Base-by-base conservation (phyloP, 1,284 basidiomycete species). In the Fomitopsis betulina region DNA sequence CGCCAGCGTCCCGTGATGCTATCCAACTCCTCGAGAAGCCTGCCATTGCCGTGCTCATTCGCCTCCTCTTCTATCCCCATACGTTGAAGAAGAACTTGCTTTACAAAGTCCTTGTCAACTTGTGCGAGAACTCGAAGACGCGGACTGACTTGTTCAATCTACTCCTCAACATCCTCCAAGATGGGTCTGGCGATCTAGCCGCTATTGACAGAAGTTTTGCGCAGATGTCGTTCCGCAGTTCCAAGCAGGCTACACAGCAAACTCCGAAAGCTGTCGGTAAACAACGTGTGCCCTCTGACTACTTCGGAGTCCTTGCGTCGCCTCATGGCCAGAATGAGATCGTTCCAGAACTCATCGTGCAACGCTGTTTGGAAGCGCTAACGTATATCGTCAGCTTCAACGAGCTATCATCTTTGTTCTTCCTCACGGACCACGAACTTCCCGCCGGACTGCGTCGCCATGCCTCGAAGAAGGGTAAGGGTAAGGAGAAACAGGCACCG, bases 61-160 rank as follows among this genome's bases (percentile, higher is more conserved):
- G 96, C 35, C 82, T 99, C 8, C 84, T 99, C 21, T 99, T 98
- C 82, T 98, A 96, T 82, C 97, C 96, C 6, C 92, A 98, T 66
- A 88, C 95, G 42, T 79, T 94, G 61, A 88, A 87, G 73, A 93
- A 94, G 75, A 90, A 85, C 40, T 77, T 91, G 23, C 80, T 99
- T 21, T 92, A 94, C 74, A 91, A 92, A 70, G 91, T 98, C 2
- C 85, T 99, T 30, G 89, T 93, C 62, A 96, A 99, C 70, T 80
- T 99, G 5, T 98, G 95, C 73, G 95, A 99, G 76, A 99, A 99
- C 71, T 79, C 86, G 2, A 94, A 91, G 70, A 96, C 96, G 1
- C 85, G 96, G 21, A 86, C 85, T 3, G 97, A 99, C 66, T 80
- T 99, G 30, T 91, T 99, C 77, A 96, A 94, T 69, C 82, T 98